These are phyloP conservation scores for Stramenopiles sp. DNA, from an alignment of 352 stramenopile species.

Conservation along the genomic window DNA sequence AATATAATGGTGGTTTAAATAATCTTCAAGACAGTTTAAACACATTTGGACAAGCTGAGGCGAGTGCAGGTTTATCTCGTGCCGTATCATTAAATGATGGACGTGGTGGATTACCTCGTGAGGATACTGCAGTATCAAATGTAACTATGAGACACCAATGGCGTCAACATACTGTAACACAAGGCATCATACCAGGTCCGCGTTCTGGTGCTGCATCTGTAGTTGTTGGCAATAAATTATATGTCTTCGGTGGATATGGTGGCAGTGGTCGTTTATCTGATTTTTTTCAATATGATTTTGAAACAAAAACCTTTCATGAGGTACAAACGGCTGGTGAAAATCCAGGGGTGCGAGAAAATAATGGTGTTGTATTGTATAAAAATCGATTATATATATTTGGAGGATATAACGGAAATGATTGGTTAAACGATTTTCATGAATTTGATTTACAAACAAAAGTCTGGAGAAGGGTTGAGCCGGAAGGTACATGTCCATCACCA, in stretches of 20 bases:
- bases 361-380: conserved; percentile 23
- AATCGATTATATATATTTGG: conserved; percentile 24
- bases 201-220: conserved; percentile 14
- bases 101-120: not conserved
- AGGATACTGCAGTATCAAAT: not conserved
- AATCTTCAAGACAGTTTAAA: no score
- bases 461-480: conserved; percentile 31
- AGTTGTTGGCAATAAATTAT: conserved; percentile 14
- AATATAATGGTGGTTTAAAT: no score
- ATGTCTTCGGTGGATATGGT: conserved; percentile 24
- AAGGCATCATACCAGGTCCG: conserved; percentile 5
- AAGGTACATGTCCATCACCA: conserved; percentile 13
- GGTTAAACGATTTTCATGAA: conserved; percentile 39
- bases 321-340: conserved; percentile 17
- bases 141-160: conserved; percentile 6
- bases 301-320: conserved; percentile 16
- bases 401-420: conserved; percentile 25
- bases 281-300: conserved; percentile 22
- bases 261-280: conserved; percentile 21
- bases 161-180: not conserved
- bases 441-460: conserved; percentile 41
- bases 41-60: not conserved
- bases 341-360: conserved; percentile 23
- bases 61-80: not conserved
- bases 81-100: not conserved